Percentiles rank a stretch among this genome's conserved stretches.
These are phyloP conservation scores for Malus sylvestris DNA, from an alignment of 306 rosid species.

Conservation along the genomic window DNA sequence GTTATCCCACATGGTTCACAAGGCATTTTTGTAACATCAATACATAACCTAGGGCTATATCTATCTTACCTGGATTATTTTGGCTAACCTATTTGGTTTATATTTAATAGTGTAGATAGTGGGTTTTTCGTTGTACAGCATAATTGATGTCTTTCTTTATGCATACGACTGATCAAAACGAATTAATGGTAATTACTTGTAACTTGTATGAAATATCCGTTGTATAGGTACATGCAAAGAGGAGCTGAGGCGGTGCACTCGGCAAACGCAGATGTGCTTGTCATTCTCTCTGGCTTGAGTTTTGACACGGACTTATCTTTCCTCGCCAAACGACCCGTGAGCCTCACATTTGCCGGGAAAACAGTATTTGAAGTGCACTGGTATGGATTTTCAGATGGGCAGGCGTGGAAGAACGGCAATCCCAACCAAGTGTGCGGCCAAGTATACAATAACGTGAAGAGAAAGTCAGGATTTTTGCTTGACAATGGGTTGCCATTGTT, in stretches of 20 bases:
- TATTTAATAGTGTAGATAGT: no score
- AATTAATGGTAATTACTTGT: not conserved
- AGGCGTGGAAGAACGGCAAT: conserved; percentile 60
- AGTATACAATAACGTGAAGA: conserved; percentile 40
- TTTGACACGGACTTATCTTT: conserved; percentile 67
- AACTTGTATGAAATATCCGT: not conserved
- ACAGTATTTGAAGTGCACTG: conserved; percentile 73
- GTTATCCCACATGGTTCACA: no score
- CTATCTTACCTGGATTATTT: no score
- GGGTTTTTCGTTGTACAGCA: no score
- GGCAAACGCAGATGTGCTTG: conserved; percentile 68
- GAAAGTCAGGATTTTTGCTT: conserved; percentile 46
- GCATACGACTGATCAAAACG: not conserved
- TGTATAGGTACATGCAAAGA: conserved; percentile 65
- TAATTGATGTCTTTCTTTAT: no score
- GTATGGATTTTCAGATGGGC: conserved; percentile 68
- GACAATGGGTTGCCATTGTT: conserved; percentile 73
- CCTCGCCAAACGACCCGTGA: conserved; percentile 32
- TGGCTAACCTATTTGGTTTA: no score
- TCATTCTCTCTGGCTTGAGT: conserved; percentile 68
- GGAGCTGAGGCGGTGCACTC: conserved; percentile 92
- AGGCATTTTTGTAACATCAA: no score
- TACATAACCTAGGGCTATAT: no score
- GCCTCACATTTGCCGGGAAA: conserved; percentile 48
- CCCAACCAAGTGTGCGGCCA: conserved; percentile 82